phyloP scores from a whole-genome alignment of 805 yeast genomes.

The Hanseniaspora vineae region DNA sequence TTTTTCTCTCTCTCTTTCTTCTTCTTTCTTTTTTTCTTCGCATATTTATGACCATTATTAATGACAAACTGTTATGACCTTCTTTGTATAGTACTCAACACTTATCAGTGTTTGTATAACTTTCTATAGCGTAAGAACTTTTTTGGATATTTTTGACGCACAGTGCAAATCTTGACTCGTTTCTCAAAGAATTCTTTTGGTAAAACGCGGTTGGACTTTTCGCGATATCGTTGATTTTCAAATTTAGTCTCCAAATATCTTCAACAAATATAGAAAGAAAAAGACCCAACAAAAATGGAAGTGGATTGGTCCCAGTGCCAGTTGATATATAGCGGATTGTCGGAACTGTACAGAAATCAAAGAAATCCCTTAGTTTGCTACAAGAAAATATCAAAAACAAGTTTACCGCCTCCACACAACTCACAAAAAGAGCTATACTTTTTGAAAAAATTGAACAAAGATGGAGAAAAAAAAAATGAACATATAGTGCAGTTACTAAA shows the following conservation, averaged over 20 bases:
- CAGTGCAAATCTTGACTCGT: too few species aligned
- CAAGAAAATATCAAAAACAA: not conserved
- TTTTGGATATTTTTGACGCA: too few species aligned
- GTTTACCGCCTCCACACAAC: constrained; percentile 2
- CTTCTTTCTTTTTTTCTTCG: not conserved
- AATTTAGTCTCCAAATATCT: too few species aligned
- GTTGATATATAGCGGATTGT: not conserved
- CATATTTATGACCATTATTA: too few species aligned
- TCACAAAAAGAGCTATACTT: not conserved
- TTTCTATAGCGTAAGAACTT: too few species aligned
- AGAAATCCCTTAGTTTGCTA: not conserved
- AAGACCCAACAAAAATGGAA: not conserved
- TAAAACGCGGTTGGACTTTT: too few species aligned
- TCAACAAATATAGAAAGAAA: too few species aligned
- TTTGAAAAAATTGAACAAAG: not conserved
- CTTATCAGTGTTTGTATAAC: too few species aligned
- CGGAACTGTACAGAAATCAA: not conserved
- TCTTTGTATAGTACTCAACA: too few species aligned
- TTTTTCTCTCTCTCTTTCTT: not conserved
- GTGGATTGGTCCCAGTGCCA: not conserved
- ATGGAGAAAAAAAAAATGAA: not conserved
- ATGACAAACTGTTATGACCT: too few species aligned
- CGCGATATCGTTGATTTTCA: too few species aligned
- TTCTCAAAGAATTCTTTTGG: too few species aligned
- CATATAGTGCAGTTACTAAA: constrained; percentile 13